These are phyloP conservation scores for Ormosia semicastrata DNA, from an alignment of 306 rosid genomes.

Conservation along the genomic window DNA sequence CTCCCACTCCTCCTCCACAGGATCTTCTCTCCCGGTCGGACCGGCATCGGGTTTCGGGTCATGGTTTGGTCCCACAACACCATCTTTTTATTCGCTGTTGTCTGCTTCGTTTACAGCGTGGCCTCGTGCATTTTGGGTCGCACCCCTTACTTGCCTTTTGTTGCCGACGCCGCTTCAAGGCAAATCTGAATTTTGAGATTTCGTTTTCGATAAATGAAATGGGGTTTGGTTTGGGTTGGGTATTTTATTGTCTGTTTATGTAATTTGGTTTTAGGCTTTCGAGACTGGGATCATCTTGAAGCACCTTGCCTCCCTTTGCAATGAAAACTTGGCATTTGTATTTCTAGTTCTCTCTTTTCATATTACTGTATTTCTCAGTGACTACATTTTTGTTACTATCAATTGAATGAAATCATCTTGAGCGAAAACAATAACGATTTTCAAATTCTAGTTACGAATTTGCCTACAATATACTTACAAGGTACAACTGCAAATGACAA, in stretches of 20 bases:
- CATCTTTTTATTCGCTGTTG: slow-evolving; percentile 55
- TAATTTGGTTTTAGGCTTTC: too few species aligned
- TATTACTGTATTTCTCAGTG: background rate
- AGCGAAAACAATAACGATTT: too few species aligned
- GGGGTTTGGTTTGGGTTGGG: too few species aligned
- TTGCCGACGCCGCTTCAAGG: slow-evolving; percentile 85
- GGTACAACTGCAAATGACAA: too few species aligned
- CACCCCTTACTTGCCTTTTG: slow-evolving; percentile 74
- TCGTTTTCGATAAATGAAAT: too few species aligned
- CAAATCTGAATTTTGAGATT: slow-evolving; percentile 44
- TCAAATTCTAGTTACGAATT: too few species aligned
- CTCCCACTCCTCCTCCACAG: slow-evolving; percentile 65
- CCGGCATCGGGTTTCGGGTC: slow-evolving; percentile 54
- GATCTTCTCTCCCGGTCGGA: slow-evolving; percentile 63
- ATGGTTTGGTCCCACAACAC: slow-evolving; percentile 56
- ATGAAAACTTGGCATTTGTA: too few species aligned
- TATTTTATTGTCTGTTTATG: too few species aligned
- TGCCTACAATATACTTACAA: too few species aligned
- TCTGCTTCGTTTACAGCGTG: slow-evolving; percentile 62
- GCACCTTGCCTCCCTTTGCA: too few species aligned
- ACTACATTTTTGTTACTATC: background rate
- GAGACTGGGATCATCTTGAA: too few species aligned
- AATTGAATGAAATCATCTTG: background rate
- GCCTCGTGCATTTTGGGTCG: slow-evolving; percentile 63
- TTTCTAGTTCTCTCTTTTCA: too few species aligned